phyloP scores from a whole-genome alignment of 495 filamentous ascomycete species.

The Cercophora scortea region DNA sequence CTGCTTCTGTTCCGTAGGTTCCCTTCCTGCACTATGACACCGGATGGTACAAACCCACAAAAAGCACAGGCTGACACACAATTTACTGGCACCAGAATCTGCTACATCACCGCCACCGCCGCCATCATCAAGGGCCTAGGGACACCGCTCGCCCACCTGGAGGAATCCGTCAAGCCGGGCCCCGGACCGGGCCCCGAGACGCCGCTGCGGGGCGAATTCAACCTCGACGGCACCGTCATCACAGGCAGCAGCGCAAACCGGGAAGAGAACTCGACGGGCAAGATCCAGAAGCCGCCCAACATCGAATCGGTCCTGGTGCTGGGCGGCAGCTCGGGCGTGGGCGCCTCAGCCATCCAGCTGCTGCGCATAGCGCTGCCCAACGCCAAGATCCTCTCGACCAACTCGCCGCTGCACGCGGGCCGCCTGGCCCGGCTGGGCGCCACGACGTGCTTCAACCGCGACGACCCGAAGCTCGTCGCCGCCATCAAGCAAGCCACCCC shows the following conservation, averaged over 20 bases:
- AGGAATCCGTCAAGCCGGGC: conserved; percentile 1
- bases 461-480: conserved; percentile 6
- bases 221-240: not conserved
- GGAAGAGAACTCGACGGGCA: not conserved
- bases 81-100: conserved; percentile 19
- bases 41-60: not conserved
- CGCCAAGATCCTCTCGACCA: conserved; percentile 30
- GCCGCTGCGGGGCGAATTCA: not conserved
- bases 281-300: not conserved
- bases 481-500: conserved; percentile 24
- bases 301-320: conserved; percentile 31
- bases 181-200: not conserved
- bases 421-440: conserved; percentile 25
- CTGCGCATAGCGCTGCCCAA: conserved; percentile 27
- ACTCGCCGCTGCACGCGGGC: conserved; percentile 26
- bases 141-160: conserved; percentile 25
- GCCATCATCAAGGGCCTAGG: conserved; percentile 20
- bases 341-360: conserved; percentile 32
- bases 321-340: conserved; percentile 35
- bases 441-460: conserved; percentile 22
- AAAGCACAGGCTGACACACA: not conserved
- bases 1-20: conserved; percentile 33
- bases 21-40: not conserved
- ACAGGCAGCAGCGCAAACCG: not conserved
- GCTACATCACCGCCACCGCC: conserved; percentile 30